Base-by-base conservation (phyloP, 495 filamentous ascomycete genomes). In the Penicillium riverlandense region DNA sequence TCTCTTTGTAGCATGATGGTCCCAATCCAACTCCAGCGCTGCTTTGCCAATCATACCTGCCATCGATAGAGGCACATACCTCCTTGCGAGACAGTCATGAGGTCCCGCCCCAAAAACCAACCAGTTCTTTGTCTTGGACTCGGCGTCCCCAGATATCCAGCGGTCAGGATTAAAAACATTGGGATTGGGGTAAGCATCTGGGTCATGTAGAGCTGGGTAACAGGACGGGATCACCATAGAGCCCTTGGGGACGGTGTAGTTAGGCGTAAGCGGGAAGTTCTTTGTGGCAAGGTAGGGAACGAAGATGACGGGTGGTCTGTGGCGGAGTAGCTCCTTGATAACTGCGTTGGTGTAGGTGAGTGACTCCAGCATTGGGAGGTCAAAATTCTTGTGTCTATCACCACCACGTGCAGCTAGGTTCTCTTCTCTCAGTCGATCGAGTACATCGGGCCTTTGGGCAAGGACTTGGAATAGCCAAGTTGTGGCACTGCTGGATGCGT, bases 221-320 rank as follows among this genome's bases (percentile, higher is more conserved):
- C 83, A 84, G 1, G 88, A 84, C 3, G 90, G 88, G 38, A 96
- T 80, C 38, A 97, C 71, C 91, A 97, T 96, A 37, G 88, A 80
- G 8, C 86, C 82, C 66, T 95, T 96, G 27, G 87, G 87, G 16
- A 85, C 84, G 2, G 86, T 91, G 57, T 96, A 97, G 10, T 72
- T 75, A 8, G 83, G 75, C 9, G 85, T 86, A 49, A 97, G 80
- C 31, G 89, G 88, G 78, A 96, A 97, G 29, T 76, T 59, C 64
- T 90, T 91, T 71, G 94, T 97, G 35, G 78, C 86, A 38, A 90
- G 67, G 54, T 96, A 96, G 11, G 91, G 91, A n/a, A 94, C 86
- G 83, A 97, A 94, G 61, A 95, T 76, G 36, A 97, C 91, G 37
- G 91, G 91, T 16, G 91, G 91, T 33, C 89, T 79, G 70, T 95